Base-by-base conservation (phyloP, 495 filamentous ascomycete genomes). In the Rhypophila decipiens region DNA sequence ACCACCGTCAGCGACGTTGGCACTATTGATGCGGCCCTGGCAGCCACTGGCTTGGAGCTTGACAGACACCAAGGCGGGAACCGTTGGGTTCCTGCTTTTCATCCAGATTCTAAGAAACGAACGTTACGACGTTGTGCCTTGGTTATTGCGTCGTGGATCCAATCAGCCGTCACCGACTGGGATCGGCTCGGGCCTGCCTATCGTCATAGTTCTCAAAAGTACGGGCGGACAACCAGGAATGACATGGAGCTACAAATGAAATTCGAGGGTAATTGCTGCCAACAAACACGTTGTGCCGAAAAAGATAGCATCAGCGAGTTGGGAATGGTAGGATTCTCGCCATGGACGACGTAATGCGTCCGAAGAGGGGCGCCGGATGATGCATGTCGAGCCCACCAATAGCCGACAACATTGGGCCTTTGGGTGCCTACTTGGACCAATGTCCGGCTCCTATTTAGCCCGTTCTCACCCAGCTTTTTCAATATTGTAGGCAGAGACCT, bases 11-110 rank as follows among this genome's bases (percentile, higher is more conserved):
- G 39, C 39, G 23, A 42, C 5, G 39, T 42, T 24, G 17, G 10
- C 39, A 42, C 39, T 42, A 42, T 42, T 42, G 39, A 42, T 27
- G 39, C 15, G 24, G 15, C 24, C 5, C 42, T 20, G 24, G 24
- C 24, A 31, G 27, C 24, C 42, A 33, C 24, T 18, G 20, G 17
- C 19, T 44, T 24, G 27, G 22, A 21, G 42, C 42, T 29, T 44
- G 42, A 34, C 42, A 39, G 13, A 18, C 17, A 39, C n/a, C 2
- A 1, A 19, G 15, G 4, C 9, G n/a, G 17, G 17, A 9, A 19
- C 42, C 24, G 42, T 44, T 44, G 42, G 24, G 42, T 44, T 44
- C 27, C 39, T 24, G 22, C 39, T 42, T 24, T 15, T 19, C n/a
- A 9, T 41, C 20, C 7, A 7, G 27, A 31, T 31, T 13, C 27